Evolutionary conservation across 1,139 yeast genomes (phyloP).

Genomic region (Taphrina wiesneri): DNA sequence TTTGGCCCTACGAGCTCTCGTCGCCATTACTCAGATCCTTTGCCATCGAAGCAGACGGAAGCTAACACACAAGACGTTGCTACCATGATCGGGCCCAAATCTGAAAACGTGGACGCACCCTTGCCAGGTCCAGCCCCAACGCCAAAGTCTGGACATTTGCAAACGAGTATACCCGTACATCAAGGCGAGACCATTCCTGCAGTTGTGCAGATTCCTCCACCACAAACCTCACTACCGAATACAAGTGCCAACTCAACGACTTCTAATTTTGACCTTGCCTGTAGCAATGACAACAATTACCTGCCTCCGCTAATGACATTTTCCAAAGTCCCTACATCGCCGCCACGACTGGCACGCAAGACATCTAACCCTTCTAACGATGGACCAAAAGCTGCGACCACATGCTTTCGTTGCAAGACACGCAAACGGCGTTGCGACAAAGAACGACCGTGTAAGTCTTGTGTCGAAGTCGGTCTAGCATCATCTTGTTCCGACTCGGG

Average conservation of each 20-base stretch:
- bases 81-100: neutral
- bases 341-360: neutral
- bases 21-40: neutral
- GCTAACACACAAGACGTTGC: neutral
- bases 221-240: too few species aligned
- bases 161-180: too few species aligned
- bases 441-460: conserved; percentile 23
- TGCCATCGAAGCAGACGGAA: neutral
- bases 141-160: too few species aligned
- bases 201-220: too few species aligned
- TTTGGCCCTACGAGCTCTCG: neutral
- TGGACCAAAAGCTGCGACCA: conserved; percentile 1
- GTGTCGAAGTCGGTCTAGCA: conserved; percentile 8
- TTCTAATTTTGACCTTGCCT: neutral
- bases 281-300: conserved; percentile 2
- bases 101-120: neutral
- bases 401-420: conserved; percentile 29
- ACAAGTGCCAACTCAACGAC: neutral
- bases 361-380: neutral
- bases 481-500: conserved; percentile 16
- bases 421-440: conserved; percentile 22
- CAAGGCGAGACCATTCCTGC: too few species aligned
- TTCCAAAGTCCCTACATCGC: neutral
- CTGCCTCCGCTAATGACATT: conserved; percentile 5
- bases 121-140: too few species aligned